These are phyloP conservation scores for Metrosideros polymorpha DNA, from an alignment of 441 rosid genomes.

Conservation along the genomic window DNA sequence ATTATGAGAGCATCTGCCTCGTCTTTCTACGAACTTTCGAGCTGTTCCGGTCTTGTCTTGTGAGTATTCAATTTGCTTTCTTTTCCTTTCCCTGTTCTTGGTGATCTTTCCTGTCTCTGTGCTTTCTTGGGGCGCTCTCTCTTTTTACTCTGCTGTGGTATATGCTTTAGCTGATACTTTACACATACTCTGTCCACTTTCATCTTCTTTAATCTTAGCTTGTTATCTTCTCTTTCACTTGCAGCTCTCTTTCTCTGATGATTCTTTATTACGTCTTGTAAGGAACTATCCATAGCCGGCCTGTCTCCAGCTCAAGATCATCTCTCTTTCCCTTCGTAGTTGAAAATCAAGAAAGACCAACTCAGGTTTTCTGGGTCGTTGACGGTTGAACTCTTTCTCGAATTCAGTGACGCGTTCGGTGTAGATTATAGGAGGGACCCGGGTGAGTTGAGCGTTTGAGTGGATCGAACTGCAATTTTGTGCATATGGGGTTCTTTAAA, in stretches of 20 bases:
- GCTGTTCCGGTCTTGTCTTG: not conserved
- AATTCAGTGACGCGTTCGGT: not conserved
- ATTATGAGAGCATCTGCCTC: not conserved
- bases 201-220: not conserved
- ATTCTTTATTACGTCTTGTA: not conserved
- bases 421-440: not conserved
- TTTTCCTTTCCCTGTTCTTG: not conserved
- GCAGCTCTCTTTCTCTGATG: not conserved
- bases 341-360: not conserved
- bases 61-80: not conserved
- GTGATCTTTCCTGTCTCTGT: not conserved
- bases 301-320: not conserved
- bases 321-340: not conserved
- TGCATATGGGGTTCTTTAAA: not conserved
- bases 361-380: not conserved
- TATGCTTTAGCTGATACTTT: not conserved
- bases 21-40: not conserved
- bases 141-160: not conserved
- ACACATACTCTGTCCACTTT: not conserved
- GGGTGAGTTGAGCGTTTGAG: not conserved
- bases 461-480: not conserved
- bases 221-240: not conserved
- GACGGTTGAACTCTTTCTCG: not conserved
- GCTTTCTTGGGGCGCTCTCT: not conserved
- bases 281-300: not conserved